Conservation (phyloP, 257 asterid species). For the Nicotiana undulata region DNA sequence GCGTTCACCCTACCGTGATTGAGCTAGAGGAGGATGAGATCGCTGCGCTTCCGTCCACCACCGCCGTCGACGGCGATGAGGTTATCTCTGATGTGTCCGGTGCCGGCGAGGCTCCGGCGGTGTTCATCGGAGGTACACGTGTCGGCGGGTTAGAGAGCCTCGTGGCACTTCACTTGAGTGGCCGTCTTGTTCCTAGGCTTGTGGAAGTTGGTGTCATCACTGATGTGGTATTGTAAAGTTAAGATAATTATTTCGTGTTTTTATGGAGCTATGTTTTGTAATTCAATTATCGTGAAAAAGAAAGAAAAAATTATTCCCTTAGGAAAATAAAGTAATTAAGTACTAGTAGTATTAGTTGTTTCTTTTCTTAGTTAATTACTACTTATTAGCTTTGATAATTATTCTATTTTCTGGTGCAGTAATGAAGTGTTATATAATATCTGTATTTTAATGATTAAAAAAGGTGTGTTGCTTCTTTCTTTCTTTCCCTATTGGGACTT, state of each 20-base stretch:
- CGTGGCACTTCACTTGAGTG: conserved; percentile 74
- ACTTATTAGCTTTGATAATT: not conserved
- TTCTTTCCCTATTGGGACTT: not conserved
- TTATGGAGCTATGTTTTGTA: conserved; percentile 5
- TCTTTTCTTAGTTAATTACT: not conserved
- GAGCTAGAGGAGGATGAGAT: conserved; percentile 86
- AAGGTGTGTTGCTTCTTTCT: not conserved
- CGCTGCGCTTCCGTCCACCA: conserved; percentile 23
- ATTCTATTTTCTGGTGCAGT: not conserved
- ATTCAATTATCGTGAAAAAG: not conserved
- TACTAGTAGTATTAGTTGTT: conserved; percentile 1
- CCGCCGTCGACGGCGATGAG: conserved; percentile 6
- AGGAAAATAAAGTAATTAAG: not conserved
- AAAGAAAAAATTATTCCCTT: not conserved
- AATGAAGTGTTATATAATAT: not conserved
- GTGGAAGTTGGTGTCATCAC: conserved; percentile 69
- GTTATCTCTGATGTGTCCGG: not conserved
- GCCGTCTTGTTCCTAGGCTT: conserved; percentile 80
- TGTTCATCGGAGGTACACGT: conserved; percentile 77
- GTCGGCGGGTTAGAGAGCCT: conserved; percentile 84
- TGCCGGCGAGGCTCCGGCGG: conserved; percentile 34
- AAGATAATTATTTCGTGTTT: not conserved
- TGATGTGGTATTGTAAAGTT: conserved; percentile 33
- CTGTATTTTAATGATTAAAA: not conserved
- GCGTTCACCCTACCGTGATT: conserved; percentile 86